Conservation (phyloP, 169 alveolate species). For the Cryptosporidium meleagridis region DNA sequence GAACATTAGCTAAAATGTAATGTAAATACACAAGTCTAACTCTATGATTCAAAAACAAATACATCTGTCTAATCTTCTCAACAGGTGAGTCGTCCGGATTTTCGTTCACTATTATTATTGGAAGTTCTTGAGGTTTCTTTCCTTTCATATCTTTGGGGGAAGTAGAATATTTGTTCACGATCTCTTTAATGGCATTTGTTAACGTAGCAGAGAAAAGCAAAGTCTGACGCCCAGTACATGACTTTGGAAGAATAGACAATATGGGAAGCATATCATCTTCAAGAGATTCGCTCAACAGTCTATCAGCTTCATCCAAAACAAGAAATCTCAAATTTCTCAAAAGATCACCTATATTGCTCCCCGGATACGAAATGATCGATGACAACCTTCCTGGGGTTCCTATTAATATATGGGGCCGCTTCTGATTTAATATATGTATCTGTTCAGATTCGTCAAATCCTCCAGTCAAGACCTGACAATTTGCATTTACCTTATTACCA, state of each 20-base stretch:
- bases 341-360: slow-evolving; percentile 79
- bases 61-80: slow-evolving; percentile 59
- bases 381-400: slow-evolving; percentile 98
- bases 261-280: slow-evolving; percentile 84
- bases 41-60: slow-evolving; percentile 51
- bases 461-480: slow-evolving; percentile 89
- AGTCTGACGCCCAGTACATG: slow-evolving; percentile 89
- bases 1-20: slow-evolving; percentile 19
- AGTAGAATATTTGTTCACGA: neutral
- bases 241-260: slow-evolving; percentile 82
- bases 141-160: neutral
- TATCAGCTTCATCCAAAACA: slow-evolving; percentile 98
- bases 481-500: slow-evolving; percentile 89
- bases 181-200: slow-evolving; percentile 89
- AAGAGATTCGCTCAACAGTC: slow-evolving; percentile 88
- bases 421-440: slow-evolving; percentile 79
- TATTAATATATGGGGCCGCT: slow-evolving; percentile 94
- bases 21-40: slow-evolving; percentile 60
- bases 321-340: slow-evolving; percentile 88
- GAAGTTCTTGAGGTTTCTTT: slow-evolving; percentile 62
- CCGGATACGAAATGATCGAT: slow-evolving; percentile 79
- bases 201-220: slow-evolving; percentile 97
- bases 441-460: slow-evolving; percentile 92
- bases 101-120: slow-evolving; percentile 50
- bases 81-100: slow-evolving; percentile 58